Evolutionary conservation across 768 basidiomycete species (phyloP).

Genomic region (Kwoniella europaea): DNA sequence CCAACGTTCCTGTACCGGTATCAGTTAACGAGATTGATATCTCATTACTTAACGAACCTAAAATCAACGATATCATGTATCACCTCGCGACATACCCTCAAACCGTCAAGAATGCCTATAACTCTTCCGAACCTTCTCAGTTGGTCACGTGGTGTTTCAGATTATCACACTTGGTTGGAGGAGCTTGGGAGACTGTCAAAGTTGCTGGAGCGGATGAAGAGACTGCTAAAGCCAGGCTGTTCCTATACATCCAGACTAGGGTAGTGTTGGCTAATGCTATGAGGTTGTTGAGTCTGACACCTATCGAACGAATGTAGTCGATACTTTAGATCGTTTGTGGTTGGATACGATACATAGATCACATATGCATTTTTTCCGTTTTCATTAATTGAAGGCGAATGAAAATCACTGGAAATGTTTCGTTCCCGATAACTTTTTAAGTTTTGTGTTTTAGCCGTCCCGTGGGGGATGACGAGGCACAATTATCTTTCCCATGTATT

Average conservation of each 20-base stretch:
- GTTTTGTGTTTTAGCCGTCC: too few relatives aligned
- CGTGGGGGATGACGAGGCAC: too few relatives aligned
- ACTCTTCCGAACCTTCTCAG: constrained; percentile 84
- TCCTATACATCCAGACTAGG: constrained; percentile 83
- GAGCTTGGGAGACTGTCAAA: constrained; percentile 87
- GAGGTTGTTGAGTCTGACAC: constrained; percentile 83
- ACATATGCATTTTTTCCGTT: background rate
- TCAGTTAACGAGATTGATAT: constrained; percentile 67
- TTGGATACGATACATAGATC: background rate
- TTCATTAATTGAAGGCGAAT: too few relatives aligned
- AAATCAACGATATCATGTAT: constrained; percentile 82
- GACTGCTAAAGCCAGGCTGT: constrained; percentile 82
- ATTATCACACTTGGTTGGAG: constrained; percentile 83
- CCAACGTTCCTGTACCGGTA: constrained; percentile 72
- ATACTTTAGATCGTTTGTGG: background rate
- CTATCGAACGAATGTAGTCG: constrained; percentile 87
- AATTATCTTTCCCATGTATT: too few relatives aligned
- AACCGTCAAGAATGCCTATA: constrained; percentile 81
- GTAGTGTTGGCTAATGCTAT: constrained; percentile 88
- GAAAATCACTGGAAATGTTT: too few relatives aligned
- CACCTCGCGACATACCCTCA: constrained; percentile 90
- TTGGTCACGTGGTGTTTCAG: constrained; percentile 89
- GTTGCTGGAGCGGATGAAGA: constrained; percentile 80
- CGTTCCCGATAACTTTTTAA: too few relatives aligned
- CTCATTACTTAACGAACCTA: constrained; percentile 70